Conservation (phyloP, 176 grass and related monocot species). For the Oryza nivara region DNA sequence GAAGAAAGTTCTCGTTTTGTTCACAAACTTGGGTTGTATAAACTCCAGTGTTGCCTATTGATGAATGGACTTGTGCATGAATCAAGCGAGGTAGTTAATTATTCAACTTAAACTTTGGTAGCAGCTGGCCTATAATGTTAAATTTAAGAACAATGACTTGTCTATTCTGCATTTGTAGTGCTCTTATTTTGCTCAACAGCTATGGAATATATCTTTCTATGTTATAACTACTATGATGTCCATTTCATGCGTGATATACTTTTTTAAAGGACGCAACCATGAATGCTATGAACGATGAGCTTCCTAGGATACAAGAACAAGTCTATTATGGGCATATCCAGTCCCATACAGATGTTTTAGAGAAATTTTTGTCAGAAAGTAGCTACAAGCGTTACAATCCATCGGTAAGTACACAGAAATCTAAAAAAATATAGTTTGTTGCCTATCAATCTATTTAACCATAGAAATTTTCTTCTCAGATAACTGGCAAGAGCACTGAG, state of each 20-base stretch:
- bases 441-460: slow-evolving; percentile 39
- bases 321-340: slow-evolving; percentile 98
- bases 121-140: slow-evolving; percentile 14
- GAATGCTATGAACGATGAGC: slow-evolving; percentile 94
- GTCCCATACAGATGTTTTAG: slow-evolving; percentile 88
- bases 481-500: slow-evolving; percentile 69
- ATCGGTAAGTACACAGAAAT: slow-evolving; percentile 56
- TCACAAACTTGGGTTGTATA: slow-evolving; percentile 87
- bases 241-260: slow-evolving; percentile 31
- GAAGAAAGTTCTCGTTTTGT: slow-evolving; percentile 84
- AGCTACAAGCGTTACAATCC: slow-evolving; percentile 93
- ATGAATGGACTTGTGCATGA: slow-evolving; percentile 98
- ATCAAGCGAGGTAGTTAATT: slow-evolving; percentile 73
- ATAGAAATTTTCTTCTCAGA: slow-evolving; percentile 51
- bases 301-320: slow-evolving; percentile 99
- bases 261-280: slow-evolving; percentile 71
- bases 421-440: slow-evolving; percentile 24
- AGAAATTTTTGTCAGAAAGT: slow-evolving; percentile 89
- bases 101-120: slow-evolving; percentile 40
- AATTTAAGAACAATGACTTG: slow-evolving; percentile 17
- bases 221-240: slow-evolving; percentile 18
- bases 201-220: slow-evolving; percentile 11
- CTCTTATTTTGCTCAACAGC: slow-evolving; percentile 12
- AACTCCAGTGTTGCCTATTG: slow-evolving; percentile 77
- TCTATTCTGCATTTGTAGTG: slow-evolving; percentile 19